Conservation (phyloP, 352 stramenopile species). For the Globisporangium radiosum region DNA sequence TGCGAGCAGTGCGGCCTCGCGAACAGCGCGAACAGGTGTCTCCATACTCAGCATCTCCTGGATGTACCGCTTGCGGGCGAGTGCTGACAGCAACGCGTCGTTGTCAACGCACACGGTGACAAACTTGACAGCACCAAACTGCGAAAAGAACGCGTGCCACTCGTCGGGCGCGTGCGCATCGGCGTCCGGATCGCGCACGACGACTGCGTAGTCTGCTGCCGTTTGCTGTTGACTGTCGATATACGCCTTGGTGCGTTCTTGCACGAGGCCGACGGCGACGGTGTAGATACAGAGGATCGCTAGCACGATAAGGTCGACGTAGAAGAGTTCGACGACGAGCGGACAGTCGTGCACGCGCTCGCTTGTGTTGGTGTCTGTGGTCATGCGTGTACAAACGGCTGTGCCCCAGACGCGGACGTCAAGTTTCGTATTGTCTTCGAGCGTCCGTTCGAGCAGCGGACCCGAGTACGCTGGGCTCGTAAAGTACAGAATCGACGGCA, state of each 20-base stretch:
- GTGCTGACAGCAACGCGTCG: conserved; percentile 38
- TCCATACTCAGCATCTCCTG: conserved; percentile 69
- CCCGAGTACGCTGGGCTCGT: conserved; percentile 53
- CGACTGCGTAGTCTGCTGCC: conserved; percentile 59
- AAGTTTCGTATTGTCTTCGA: conserved; percentile 24
- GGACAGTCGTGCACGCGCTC: conserved; percentile 41
- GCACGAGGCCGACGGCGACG: conserved; percentile 28
- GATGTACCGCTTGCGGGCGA: conserved; percentile 62
- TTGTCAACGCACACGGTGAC: conserved; percentile 67
- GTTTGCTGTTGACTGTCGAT: conserved; percentile 63
- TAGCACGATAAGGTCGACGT: conserved; percentile 54
- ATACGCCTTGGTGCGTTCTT: conserved; percentile 33
- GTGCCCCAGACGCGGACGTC: conserved; percentile 50
- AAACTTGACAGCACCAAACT: conserved; percentile 68
- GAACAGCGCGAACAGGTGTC: conserved; percentile 26
- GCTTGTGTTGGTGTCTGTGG: conserved; percentile 3
- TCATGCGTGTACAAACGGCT: conserved; percentile 47
- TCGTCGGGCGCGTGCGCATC: conserved; percentile 62
- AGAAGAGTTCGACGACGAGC: conserved; percentile 38
- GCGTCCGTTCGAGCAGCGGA: conserved; percentile 17
- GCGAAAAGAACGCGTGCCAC: conserved; percentile 57
- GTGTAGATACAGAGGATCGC: conserved; percentile 42
- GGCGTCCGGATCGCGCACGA: conserved; percentile 64
- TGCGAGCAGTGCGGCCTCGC: conserved; percentile 27
- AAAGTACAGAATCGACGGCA: conserved; percentile 64